Base-by-base conservation (phyloP, 176 grass and related monocot species). In the Paspalum vaginatum region DNA sequence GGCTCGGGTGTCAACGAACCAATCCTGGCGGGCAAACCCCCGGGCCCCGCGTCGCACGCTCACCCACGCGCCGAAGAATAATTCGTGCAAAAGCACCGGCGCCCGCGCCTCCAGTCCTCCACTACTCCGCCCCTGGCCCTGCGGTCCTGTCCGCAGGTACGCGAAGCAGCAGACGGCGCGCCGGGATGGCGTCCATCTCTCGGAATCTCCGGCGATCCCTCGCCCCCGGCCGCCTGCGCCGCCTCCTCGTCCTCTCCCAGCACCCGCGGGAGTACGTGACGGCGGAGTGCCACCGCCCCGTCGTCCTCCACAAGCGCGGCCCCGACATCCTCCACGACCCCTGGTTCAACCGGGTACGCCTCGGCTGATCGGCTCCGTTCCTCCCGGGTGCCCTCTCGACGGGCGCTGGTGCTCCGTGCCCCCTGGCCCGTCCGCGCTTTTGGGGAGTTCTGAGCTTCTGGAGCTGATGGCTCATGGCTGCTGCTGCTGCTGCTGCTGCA, bases 241-340 rank as follows among this genome's bases (percentile, higher is more conserved):
- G 68, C 68, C 73, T 61, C 61, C 70, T 88, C 32, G 46, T 77
- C 50, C 53, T 27, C 46, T 71, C 50, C 76, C 81, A 56, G 60
- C 72, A 55, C 27, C 24, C 64, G 61, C 80, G 95, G 11, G 79
- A 51, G 47, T 95, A 87, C 86, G 86, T 91, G 16, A 90, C 89
- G 82, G 78, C 78, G 6, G 88, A 98, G 88, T 89, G 88, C 79
- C 91, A 91, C 77, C 92, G 90, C 69, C 96, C 96, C 61, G 84
- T 89, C 67, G 81, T 98, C 76, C 71, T 95, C 65, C 90, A 95
- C 60, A 98, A 98, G 81, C 88, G 92, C 65, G 93, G 92, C 66
- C 59, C 91, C 67, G 92, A 98, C 87, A 98, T 98, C 79, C 92
- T 98, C 73, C 96, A 98, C 71, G 96, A 98, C 81, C 92, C 92